Evolutionary conservation across 306 rosid species (phyloP).

Genomic region (Hippophae gyantsensis): DNA sequence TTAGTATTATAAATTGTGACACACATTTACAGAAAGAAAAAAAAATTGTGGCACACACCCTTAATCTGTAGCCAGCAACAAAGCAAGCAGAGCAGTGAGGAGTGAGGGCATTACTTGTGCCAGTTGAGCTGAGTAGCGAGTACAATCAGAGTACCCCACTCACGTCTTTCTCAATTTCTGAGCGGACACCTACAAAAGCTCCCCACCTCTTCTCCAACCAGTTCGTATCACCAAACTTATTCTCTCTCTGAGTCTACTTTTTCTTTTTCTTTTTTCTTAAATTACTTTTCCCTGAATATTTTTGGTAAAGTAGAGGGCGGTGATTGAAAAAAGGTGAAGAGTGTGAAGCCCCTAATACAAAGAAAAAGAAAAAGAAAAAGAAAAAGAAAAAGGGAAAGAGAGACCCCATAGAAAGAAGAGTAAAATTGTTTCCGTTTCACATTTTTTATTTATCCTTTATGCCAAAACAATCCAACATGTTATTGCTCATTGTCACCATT

Average conservation of each 20-base stretch:
- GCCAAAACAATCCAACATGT: background rate
- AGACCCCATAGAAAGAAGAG: constrained; percentile 11
- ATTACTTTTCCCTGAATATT: constrained; percentile 6
- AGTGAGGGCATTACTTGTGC: background rate
- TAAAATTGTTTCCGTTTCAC: background rate
- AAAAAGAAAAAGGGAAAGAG: background rate
- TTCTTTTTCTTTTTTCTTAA: background rate
- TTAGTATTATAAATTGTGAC: too few species aligned
- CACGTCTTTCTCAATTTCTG: constrained; percentile 13
- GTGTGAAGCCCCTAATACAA: constrained; percentile 7
- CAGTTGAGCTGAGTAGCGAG: background rate
- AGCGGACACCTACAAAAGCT: constrained; percentile 5
- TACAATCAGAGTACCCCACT: constrained; percentile 2
- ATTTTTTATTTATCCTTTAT: constrained; percentile 10
- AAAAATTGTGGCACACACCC: too few species aligned
- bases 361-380: background rate
- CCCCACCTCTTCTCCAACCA: constrained; percentile 8
- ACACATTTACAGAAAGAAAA: too few species aligned
- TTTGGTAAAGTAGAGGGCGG: constrained; percentile 20
- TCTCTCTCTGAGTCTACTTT: constrained; percentile 3
- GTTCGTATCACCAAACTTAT: constrained; percentile 21
- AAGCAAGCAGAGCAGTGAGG: background rate
- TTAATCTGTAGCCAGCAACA: background rate
- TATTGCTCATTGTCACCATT: constrained; percentile 9
- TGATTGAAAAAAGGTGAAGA: constrained; percentile 17